phyloP scores from a whole-genome alignment of 108 stramenopile species.

The Skeletonema costatum region DNA sequence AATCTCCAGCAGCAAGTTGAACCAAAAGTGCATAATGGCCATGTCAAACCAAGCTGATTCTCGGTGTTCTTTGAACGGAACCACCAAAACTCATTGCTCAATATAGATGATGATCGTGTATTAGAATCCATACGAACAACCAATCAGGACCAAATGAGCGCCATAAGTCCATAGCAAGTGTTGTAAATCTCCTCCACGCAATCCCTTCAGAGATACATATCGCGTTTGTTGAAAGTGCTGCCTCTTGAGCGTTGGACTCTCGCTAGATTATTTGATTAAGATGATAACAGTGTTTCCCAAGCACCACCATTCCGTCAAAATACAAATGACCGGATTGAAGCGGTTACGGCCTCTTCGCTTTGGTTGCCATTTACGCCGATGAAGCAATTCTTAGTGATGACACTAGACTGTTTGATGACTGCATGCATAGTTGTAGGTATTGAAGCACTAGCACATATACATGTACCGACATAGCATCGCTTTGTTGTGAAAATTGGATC shows the following conservation, averaged over 20 bases:
- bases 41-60: constrained; percentile 20
- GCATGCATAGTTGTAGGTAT: constrained; percentile 16
- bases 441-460: constrained; percentile 10
- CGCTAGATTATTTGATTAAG: background rate
- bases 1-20: constrained; percentile 45
- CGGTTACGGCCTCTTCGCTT: background rate
- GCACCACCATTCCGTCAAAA: constrained; percentile 37
- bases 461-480: constrained; percentile 1
- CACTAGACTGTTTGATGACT: background rate
- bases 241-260: background rate
- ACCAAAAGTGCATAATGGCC: constrained; percentile 40
- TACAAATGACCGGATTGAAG: constrained; percentile 33
- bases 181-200: constrained; percentile 31
- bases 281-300: constrained; percentile 14
- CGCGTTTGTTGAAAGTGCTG: background rate
- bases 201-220: background rate
- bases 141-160: constrained; percentile 36
- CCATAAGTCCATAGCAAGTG: constrained; percentile 28
- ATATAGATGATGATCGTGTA: background rate
- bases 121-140: constrained; percentile 16
- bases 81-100: background rate
- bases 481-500: constrained; percentile 40
- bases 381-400: background rate
- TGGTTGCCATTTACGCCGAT: background rate
- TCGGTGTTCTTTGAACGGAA: background rate